phyloP scores from a whole-genome alignment of 176 grass and related monocot species.

The Oryza glaberrima region DNA sequence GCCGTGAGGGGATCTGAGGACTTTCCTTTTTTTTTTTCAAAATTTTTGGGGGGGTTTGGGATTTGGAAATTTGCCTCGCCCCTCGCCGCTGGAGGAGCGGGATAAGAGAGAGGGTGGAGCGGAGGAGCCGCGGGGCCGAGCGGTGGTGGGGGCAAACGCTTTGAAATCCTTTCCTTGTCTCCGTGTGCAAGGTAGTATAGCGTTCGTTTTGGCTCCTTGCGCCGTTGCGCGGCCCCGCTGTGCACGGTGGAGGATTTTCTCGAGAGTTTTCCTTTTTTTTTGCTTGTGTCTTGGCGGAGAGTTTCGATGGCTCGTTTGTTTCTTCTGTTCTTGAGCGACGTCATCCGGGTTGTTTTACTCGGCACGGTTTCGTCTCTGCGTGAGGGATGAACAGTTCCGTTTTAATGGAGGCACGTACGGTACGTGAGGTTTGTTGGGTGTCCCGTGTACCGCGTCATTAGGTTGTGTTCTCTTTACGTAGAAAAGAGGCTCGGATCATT shows the following conservation, averaged over 20 bases:
- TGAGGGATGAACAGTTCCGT: background rate
- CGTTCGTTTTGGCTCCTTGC: background rate
- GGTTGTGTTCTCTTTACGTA: background rate
- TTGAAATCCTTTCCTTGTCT: constrained; percentile 45
- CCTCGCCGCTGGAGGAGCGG: constrained; percentile 19
- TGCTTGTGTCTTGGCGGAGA: background rate
- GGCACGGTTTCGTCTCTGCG: too few relatives aligned
- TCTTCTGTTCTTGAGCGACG: background rate
- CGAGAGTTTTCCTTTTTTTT: background rate
- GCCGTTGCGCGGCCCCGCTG: too few relatives aligned
- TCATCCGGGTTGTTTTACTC: background rate
- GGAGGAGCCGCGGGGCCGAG: background rate
- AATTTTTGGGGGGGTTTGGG: background rate
- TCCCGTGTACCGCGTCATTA: background rate
- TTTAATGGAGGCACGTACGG: background rate
- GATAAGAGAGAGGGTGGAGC: background rate
- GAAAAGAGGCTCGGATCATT: background rate
- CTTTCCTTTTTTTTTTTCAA: background rate
- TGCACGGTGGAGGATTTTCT: background rate
- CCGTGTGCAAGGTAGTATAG: background rate
- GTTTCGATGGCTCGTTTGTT: background rate
- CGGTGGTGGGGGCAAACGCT: constrained; percentile 33
- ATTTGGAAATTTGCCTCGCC: constrained; percentile 35
- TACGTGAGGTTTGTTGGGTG: background rate
- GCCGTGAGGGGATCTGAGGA: constrained; percentile 31